A percentile compares a stretch with the other conserved stretches of the same genome.
These are phyloP conservation scores for Starmerella kuoi DNA, from an alignment of 805 yeast species.

Conservation along the genomic window DNA sequence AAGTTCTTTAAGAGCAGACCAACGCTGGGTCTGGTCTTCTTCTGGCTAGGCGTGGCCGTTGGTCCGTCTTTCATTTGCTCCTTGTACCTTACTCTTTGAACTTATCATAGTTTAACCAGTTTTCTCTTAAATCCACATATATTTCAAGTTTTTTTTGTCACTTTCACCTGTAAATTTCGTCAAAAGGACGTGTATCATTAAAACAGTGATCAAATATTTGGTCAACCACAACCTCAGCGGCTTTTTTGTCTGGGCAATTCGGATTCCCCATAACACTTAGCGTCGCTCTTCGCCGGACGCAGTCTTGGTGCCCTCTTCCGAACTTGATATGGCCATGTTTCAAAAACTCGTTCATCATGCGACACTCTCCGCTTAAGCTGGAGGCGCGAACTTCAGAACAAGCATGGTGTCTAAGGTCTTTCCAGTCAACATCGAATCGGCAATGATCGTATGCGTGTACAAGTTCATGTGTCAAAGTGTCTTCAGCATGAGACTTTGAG, in stretches of 20 bases:
- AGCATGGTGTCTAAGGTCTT: slow-evolving; percentile 81
- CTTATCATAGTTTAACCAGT: too few species aligned
- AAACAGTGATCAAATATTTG: slow-evolving; percentile 90
- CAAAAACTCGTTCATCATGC: slow-evolving; percentile 72
- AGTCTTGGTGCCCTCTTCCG: slow-evolving; percentile 75
- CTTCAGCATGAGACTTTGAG: slow-evolving; percentile 74
- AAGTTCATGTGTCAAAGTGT: slow-evolving; percentile 82
- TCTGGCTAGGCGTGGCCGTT: slow-evolving; percentile 83
- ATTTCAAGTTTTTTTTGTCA: not conserved
- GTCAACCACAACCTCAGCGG: slow-evolving; percentile 68
- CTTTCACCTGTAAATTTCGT: slow-evolving; percentile 59
- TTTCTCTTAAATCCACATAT: too few species aligned
- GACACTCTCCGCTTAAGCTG: slow-evolving; percentile 86
- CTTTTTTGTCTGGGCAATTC: slow-evolving; percentile 53
- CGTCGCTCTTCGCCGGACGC: slow-evolving; percentile 80
- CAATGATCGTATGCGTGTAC: slow-evolving; percentile 87
- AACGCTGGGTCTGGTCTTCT: slow-evolving; percentile 63
- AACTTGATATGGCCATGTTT: slow-evolving; percentile 41
- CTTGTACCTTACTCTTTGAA: slow-evolving; percentile 60
- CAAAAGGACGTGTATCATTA: slow-evolving; percentile 91
- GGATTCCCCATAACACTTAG: slow-evolving; percentile 82
- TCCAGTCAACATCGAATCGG: slow-evolving; percentile 78
- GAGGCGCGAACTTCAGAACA: slow-evolving; percentile 94
- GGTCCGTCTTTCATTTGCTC: slow-evolving; percentile 87
- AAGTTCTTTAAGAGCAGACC: slow-evolving; percentile 43